Conservation (phyloP, 768 basidiomycete species). For the Leccinum incarnatum region DNA sequence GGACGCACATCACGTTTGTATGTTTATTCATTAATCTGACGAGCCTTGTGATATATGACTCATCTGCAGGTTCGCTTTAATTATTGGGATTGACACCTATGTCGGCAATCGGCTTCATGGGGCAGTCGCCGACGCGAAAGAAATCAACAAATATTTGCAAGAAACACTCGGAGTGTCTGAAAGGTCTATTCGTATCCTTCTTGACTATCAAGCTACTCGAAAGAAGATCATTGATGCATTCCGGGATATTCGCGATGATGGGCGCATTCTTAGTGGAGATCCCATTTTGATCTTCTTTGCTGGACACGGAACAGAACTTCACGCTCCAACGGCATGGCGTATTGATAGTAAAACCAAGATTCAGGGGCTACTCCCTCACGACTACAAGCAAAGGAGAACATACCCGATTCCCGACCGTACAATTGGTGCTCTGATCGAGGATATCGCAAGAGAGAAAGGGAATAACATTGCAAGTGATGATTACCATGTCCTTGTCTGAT, state of each 20-base stretch:
- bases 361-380: conserved; percentile 33
- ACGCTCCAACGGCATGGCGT: conserved; percentile 28
- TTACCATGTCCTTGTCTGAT: neutral
- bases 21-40: neutral
- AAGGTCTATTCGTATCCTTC: conserved; percentile 37
- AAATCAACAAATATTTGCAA: conserved; percentile 34
- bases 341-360: conserved; percentile 18
- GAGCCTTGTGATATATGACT: no score
- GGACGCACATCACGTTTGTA: neutral
- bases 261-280: conserved; percentile 26
- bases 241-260: conserved; percentile 23
- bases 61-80: conserved; percentile 33
- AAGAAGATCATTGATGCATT: conserved; percentile 30
- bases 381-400: conserved; percentile 21
- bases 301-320: conserved; percentile 40
- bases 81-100: conserved; percentile 45
- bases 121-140: conserved; percentile 40
- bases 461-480: conserved; percentile 40
- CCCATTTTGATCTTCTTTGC: conserved; percentile 44
- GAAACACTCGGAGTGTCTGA: conserved; percentile 29
- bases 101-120: conserved; percentile 28
- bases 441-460: conserved; percentile 37
- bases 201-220: conserved; percentile 37
- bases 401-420: conserved; percentile 44
- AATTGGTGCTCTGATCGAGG: conserved; percentile 36